Conservation (phyloP, 2,329 filamentous ascomycete genomes). For the Arthroderma sp. region DNA sequence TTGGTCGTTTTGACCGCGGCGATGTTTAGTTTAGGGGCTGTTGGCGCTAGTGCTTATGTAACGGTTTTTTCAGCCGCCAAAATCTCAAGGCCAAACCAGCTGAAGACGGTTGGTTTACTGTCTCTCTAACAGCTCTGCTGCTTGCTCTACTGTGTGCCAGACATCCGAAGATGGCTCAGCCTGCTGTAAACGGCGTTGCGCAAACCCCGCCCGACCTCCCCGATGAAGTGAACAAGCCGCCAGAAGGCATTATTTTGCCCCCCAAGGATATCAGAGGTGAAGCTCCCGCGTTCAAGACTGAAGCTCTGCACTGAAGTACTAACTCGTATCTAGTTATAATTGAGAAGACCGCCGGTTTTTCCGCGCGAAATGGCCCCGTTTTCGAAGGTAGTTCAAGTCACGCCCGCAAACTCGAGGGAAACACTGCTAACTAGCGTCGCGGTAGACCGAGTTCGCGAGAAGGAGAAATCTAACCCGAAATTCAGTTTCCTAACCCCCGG, state of each 20-base stretch:
- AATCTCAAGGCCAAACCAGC: too few species aligned
- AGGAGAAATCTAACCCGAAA: constrained; percentile 73
- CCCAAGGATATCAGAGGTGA: constrained; percentile 64
- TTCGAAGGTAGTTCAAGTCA: constrained; percentile 46
- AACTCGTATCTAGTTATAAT: constrained; percentile 45
- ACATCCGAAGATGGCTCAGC: constrained; percentile 25
- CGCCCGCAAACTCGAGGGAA: neutral
- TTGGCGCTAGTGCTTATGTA: too few species aligned
- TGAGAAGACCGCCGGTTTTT: constrained; percentile 90
- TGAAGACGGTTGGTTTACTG: too few species aligned
- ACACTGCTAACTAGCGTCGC: neutral
- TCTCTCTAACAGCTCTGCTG: too few species aligned
- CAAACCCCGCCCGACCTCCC: constrained; percentile 23
- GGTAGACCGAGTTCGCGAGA: constrained; percentile 64
- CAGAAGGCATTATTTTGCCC: constrained; percentile 71
- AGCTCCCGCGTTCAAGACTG: constrained; percentile 9
- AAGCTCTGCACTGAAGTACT: constrained; percentile 11
- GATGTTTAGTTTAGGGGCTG: too few species aligned
- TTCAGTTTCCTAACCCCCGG: constrained; percentile 71
- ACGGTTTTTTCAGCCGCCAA: too few species aligned
- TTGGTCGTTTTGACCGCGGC: too few species aligned
- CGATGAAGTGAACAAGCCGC: constrained; percentile 59
- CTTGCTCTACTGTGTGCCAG: too few species aligned
- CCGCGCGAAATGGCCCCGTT: constrained; percentile 51
- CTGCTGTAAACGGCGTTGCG: constrained; percentile 25